Conservation (phyloP, 805 yeast species). For the Kazachstania kunashirensis region DNA sequence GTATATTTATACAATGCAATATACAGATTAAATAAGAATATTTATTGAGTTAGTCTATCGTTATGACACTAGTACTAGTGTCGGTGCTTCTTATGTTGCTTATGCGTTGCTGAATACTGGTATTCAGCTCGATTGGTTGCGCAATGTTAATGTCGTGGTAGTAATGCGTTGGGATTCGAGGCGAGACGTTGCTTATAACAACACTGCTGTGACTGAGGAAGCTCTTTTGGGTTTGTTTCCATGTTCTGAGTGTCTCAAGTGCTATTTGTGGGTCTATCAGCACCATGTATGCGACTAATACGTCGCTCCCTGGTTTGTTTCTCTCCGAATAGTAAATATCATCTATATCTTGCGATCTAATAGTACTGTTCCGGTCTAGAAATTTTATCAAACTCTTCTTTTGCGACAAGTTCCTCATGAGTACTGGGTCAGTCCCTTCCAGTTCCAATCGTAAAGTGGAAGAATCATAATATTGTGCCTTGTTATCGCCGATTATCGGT, state of each 20-base stretch:
- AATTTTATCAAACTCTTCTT: too few species aligned
- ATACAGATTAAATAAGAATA: too few species aligned
- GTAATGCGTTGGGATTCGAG: slow-evolving; percentile 5
- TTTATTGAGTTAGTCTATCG: too few species aligned
- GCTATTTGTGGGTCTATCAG: slow-evolving; percentile 8
- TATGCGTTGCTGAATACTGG: too few species aligned
- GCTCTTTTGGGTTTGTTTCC: slow-evolving; percentile 3
- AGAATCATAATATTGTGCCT: slow-evolving; percentile 1
- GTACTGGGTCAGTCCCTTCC: not conserved
- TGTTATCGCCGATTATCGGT: not conserved
- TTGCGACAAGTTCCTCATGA: too few species aligned
- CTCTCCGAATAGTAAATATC: slow-evolving; percentile 17
- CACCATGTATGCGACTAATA: slow-evolving; percentile 14
- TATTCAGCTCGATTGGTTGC: not conserved
- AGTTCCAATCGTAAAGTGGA: slow-evolving; percentile 7
- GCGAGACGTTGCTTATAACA: not conserved
- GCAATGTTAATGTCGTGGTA: not conserved
- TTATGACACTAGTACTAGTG: too few species aligned
- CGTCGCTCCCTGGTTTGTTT: slow-evolving; percentile 8
- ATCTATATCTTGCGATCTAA: not conserved
- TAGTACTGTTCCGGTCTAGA: too few species aligned
- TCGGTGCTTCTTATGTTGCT: too few species aligned
- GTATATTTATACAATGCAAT: too few species aligned
- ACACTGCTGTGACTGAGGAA: not conserved
- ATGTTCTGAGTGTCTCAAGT: slow-evolving; percentile 5